These are phyloP conservation scores for Penicillium sp. DNA, from an alignment of 2,329 filamentous ascomycete species.

Conservation along the genomic window DNA sequence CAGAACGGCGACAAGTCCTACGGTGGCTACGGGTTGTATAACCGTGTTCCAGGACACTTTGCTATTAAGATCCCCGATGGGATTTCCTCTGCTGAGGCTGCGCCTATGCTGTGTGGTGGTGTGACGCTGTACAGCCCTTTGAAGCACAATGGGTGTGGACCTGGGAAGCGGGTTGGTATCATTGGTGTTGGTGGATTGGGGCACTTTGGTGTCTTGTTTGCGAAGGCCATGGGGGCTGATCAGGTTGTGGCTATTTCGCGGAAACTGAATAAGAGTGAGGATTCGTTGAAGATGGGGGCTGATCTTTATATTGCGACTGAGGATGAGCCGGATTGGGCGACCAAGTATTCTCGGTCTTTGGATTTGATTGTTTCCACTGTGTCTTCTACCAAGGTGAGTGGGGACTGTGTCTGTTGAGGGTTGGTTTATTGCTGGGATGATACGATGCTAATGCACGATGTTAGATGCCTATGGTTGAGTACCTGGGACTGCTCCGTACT, in stretches of 20 bases:
- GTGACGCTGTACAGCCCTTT: slow-evolving; percentile 75
- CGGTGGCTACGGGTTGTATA: slow-evolving; percentile 66
- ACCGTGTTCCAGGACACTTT: slow-evolving; percentile 62
- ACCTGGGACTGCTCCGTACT: slow-evolving; percentile 62
- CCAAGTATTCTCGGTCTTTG: slow-evolving; percentile 52
- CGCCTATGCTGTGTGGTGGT: slow-evolving; percentile 79
- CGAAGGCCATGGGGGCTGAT: slow-evolving; percentile 72
- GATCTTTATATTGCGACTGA: slow-evolving; percentile 61
- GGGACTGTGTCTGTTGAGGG: no score
- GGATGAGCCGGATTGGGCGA: slow-evolving; percentile 59
- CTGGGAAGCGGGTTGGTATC: slow-evolving; percentile 73
- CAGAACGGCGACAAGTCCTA: slow-evolving; percentile 64
- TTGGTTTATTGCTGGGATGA: neutral
- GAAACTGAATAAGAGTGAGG: slow-evolving; percentile 54
- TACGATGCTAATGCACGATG: neutral
- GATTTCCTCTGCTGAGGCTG: slow-evolving; percentile 56
- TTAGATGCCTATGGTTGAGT: slow-evolving; percentile 65
- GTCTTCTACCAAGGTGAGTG: slow-evolving; percentile 53
- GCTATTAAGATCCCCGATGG: slow-evolving; percentile 61
- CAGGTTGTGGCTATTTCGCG: slow-evolving; percentile 62
- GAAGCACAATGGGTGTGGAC: slow-evolving; percentile 68
- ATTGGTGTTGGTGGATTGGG: slow-evolving; percentile 75
- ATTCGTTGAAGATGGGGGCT: slow-evolving; percentile 61
- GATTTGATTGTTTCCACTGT: slow-evolving; percentile 64
- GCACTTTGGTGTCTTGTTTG: slow-evolving; percentile 73